These are phyloP conservation scores for Patellaria atrata DNA, from an alignment of 495 filamentous ascomycete species.

Conservation along the genomic window DNA sequence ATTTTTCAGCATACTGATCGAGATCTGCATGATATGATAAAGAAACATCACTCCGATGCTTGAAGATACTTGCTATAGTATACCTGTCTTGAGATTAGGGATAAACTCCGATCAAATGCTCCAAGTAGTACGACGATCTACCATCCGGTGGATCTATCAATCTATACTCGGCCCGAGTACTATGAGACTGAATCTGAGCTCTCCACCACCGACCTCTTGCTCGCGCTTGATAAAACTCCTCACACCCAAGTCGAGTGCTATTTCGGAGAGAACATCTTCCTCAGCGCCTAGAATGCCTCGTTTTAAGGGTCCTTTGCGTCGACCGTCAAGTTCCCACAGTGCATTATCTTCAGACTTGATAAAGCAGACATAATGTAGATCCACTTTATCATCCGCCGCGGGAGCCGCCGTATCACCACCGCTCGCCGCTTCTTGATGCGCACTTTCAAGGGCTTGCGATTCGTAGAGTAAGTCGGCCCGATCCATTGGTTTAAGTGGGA, in stretches of 20 bases:
- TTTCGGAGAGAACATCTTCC: constrained; percentile 57
- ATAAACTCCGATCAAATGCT: too few relatives aligned
- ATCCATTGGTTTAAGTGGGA: constrained; percentile 29
- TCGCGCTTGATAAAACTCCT: constrained; percentile 40
- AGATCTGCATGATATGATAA: too few relatives aligned
- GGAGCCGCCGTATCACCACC: constrained; percentile 28
- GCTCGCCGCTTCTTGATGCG: constrained; percentile 25
- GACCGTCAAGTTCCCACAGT: constrained; percentile 30
- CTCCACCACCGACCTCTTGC: constrained; percentile 30
- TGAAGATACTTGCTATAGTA: too few relatives aligned
- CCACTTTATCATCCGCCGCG: constrained; percentile 23
- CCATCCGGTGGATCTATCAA: constrained; percentile 19
- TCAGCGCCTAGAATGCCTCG: constrained; percentile 45
- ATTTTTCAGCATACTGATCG: too few relatives aligned
- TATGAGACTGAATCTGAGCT: constrained; percentile 43
- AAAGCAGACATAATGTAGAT: constrained; percentile 32
- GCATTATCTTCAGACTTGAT: constrained; percentile 28
- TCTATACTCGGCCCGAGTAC: constrained; percentile 31
- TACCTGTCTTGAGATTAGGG: too few relatives aligned
- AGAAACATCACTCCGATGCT: too few relatives aligned
- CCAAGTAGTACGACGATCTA: too few relatives aligned
- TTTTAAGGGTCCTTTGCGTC: constrained; percentile 55
- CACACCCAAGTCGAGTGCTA: constrained; percentile 48
- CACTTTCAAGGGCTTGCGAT: constrained; percentile 26
- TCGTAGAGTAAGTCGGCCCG: constrained; percentile 28